Evolutionary conservation across 2,329 filamentous ascomycete genomes (phyloP).

Genomic region (Pezizomycotina sp.): DNA sequence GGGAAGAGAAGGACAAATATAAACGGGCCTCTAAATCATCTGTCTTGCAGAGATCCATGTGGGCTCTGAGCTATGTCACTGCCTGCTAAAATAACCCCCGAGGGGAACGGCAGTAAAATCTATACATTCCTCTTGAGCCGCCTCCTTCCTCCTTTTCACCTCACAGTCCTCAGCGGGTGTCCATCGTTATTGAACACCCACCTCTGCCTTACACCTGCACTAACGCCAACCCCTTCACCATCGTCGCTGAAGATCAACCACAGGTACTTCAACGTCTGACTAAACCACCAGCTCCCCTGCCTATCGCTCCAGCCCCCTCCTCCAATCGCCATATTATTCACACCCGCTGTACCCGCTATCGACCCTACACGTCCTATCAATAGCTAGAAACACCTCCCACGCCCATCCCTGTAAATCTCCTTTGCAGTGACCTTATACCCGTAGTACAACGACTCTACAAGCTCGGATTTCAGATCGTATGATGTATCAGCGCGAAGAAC

Average conservation of each 20-base stretch:
- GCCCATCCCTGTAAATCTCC: conserved; percentile 64
- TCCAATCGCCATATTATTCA: conserved; percentile 46
- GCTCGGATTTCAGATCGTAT: conserved; percentile 64
- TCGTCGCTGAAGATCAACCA: conserved; percentile 43
- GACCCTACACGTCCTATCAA: conserved; percentile 47
- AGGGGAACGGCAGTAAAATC: no score
- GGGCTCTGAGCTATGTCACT: no score
- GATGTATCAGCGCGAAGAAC: conserved; percentile 41
- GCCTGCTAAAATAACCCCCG: no score
- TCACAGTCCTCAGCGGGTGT: conserved; percentile 37
- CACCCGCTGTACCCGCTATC: conserved; percentile 49
- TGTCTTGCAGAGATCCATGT: no score
- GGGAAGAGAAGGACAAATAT: no score
- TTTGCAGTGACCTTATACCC: conserved; percentile 65
- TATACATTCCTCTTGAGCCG: no score
- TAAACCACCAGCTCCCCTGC: conserved; percentile 78
- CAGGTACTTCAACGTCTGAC: conserved; percentile 71
- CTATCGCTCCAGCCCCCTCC: conserved; percentile 50
- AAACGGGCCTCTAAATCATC: no score
- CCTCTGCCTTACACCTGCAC: conserved; percentile 33
- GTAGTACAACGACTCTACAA: conserved; percentile 73
- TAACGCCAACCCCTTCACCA: conserved; percentile 16
- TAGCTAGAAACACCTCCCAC: conserved; percentile 60
- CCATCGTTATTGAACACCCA: conserved; percentile 52
- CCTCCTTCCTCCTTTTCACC: background rate